Percentiles rank a stretch among this genome's conserved stretches.
These are phyloP conservation scores for Fraxinus sp. DNA, from an alignment of 305 asterid genomes.

Conservation along the genomic window DNA sequence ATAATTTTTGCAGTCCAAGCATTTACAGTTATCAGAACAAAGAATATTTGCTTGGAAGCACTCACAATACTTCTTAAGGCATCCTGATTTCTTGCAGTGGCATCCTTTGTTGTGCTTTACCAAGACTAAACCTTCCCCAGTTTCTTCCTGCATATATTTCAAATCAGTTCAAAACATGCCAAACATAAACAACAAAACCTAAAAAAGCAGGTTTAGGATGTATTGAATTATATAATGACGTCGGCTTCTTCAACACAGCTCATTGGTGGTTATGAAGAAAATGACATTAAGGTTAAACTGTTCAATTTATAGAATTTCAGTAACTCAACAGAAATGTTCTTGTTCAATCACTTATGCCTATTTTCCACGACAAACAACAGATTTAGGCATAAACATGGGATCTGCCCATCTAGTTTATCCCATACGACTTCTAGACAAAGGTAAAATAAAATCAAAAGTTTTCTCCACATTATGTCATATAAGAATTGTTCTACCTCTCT, in stretches of 20 bases:
- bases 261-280: not conserved
- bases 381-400: not conserved
- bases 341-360: not conserved
- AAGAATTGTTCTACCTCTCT: not conserved
- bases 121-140: not conserved
- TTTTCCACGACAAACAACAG: not conserved
- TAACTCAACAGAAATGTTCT: not conserved
- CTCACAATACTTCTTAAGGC: conserved; percentile 39
- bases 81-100: conserved; percentile 36
- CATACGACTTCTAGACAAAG: not conserved
- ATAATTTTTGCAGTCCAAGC: conserved; percentile 29
- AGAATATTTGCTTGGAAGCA: conserved; percentile 34
- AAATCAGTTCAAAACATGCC: not conserved
- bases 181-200: not conserved
- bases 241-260: not conserved
- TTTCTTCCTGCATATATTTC: conserved; percentile 18
- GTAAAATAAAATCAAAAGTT: not conserved
- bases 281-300: not conserved
- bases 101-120: conserved; percentile 35
- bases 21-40: conserved; percentile 33
- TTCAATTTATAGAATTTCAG: not conserved
- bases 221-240: not conserved
- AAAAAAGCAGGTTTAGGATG: not conserved
- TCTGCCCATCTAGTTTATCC: not conserved
- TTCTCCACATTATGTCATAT: not conserved